These are phyloP conservation scores for Thraustochytrium sp. DNA, from an alignment of 352 stramenopile species.

Conservation along the genomic window DNA sequence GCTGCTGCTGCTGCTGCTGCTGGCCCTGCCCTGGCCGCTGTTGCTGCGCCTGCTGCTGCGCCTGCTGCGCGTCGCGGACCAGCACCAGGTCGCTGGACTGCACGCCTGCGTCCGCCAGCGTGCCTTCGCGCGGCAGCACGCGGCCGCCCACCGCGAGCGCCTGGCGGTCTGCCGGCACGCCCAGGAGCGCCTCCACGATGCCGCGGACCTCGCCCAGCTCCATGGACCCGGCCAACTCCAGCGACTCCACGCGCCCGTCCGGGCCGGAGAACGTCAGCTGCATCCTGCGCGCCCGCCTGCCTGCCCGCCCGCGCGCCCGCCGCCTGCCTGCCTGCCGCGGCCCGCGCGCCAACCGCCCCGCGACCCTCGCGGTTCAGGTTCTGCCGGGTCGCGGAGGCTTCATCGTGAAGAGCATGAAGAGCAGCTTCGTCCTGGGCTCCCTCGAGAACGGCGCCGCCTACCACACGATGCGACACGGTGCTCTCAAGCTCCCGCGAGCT, in stretches of 20 bases:
- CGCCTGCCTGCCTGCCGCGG: too few species aligned
- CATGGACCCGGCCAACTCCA: constrained; percentile 1
- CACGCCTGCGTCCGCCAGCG: constrained; percentile 48
- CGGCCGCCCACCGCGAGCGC: background rate
- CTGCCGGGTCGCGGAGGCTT: too few species aligned
- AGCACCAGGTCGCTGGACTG: constrained; percentile 56
- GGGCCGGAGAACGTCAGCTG: constrained; percentile 1
- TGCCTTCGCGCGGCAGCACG: background rate
- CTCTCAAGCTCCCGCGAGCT: too few species aligned
- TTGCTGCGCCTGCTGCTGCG: background rate
- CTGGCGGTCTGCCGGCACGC: background rate
- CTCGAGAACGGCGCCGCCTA: too few species aligned
- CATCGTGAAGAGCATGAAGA: too few species aligned
- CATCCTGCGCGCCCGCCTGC: background rate
- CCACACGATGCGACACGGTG: too few species aligned
- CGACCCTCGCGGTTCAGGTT: too few species aligned
- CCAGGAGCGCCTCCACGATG: constrained; percentile 18
- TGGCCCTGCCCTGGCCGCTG: background rate
- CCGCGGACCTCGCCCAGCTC: background rate
- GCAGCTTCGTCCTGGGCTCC: too few species aligned
- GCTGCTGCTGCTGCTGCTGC: background rate
- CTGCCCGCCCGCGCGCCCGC: too few species aligned
- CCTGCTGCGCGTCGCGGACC: constrained; percentile 32
- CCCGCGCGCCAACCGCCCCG: too few species aligned
- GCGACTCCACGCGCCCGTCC: background rate